phyloP scores from a whole-genome alignment of 768 basidiomycete genomes.

The Coprinopsis marcescibilis region DNA sequence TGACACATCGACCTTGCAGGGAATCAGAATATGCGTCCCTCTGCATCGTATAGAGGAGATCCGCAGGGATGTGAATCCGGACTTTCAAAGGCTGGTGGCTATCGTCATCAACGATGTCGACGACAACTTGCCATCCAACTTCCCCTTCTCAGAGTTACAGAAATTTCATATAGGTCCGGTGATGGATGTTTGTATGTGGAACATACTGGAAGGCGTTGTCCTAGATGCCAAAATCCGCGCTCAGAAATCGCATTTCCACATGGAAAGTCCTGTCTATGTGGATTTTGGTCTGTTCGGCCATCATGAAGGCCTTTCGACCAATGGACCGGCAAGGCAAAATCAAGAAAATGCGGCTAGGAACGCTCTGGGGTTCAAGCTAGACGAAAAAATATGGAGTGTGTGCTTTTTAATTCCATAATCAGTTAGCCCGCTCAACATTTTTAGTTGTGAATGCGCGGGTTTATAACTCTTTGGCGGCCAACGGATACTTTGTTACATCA shows the following conservation, averaged over 20 bases:
- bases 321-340: neutral
- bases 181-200: constrained; percentile 20
- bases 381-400: neutral
- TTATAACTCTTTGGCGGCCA: constrained; percentile 26
- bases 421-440: constrained; percentile 4
- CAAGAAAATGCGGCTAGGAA: neutral
- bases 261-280: neutral
- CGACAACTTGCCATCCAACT: neutral
- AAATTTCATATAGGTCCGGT: constrained; percentile 9
- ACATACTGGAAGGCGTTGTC: constrained; percentile 21
- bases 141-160: neutral
- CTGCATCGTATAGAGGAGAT: neutral
- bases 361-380: neutral
- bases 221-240: constrained; percentile 22
- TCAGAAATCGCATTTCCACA: neutral
- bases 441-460: constrained; percentile 33
- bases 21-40: neutral
- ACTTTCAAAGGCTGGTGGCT: neutral
- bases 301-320: neutral
- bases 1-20: neutral
- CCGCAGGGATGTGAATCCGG: neutral
- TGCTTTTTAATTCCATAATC: neutral
- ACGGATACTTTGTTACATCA: constrained; percentile 39
- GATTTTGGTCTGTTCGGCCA: neutral
- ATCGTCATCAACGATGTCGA: neutral